These are phyloP conservation scores for Mycena galopus DNA, from an alignment of 768 basidiomycete species.

Conservation along the genomic window DNA sequence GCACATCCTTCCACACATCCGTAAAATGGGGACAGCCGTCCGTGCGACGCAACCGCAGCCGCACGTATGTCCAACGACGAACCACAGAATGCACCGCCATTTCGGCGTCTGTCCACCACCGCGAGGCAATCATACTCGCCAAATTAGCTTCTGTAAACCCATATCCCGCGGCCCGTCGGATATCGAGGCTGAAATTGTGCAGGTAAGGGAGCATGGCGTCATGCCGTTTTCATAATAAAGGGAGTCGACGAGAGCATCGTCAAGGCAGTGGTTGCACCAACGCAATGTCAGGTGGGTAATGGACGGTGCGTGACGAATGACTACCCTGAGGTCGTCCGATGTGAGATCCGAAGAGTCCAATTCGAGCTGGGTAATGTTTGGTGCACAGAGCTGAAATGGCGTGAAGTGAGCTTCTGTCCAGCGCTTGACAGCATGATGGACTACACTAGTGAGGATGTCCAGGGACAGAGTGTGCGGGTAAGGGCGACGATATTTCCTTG, in stretches of 20 bases:
- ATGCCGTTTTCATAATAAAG: not conserved
- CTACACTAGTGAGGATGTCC: too few relatives aligned
- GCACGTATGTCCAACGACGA: not conserved
- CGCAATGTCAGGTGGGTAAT: not conserved
- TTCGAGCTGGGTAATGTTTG: slow-evolving; percentile 5
- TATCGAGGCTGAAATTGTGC: not conserved
- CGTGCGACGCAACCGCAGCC: too few relatives aligned
- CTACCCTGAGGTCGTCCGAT: not conserved
- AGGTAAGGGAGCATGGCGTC: not conserved
- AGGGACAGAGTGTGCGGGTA: not conserved
- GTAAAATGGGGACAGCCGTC: too few relatives aligned
- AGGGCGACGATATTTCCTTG: not conserved
- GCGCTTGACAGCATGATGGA: not conserved
- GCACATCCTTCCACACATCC: too few relatives aligned
- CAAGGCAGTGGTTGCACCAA: not conserved
- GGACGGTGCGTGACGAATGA: not conserved
- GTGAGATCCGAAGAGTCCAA: not conserved
- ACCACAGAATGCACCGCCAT: not conserved
- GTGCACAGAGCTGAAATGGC: slow-evolving; percentile 1
- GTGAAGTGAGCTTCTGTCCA: not conserved
- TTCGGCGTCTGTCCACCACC: slow-evolving; percentile 2
- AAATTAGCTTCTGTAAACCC: not conserved
- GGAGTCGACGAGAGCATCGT: not conserved
- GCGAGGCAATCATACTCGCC: not conserved
- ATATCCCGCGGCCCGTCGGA: too few relatives aligned